Percentiles rank a stretch among this genome's conserved stretches.
Evolutionary conservation across 768 basidiomycete genomes (phyloP).

Genomic region (Naematelia encephala): DNA sequence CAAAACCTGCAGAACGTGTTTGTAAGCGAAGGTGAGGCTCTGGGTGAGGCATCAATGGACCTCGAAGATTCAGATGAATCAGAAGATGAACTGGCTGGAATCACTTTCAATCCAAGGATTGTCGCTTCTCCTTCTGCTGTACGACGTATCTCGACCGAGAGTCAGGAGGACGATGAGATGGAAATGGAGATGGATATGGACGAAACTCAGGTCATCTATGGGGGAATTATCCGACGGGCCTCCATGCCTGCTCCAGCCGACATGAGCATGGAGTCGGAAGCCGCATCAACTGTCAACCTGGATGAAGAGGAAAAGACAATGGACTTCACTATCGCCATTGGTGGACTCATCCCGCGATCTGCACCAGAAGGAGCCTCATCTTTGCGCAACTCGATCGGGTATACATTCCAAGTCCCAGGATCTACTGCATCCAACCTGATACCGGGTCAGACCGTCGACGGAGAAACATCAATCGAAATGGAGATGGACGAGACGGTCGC

Average conservation of each 20-base stretch:
- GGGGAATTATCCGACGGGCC: constrained; percentile 27
- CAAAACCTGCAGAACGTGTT: constrained; percentile 18
- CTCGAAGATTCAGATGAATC: constrained; percentile 33
- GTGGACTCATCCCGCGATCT: constrained; percentile 43
- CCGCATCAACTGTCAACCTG: neutral
- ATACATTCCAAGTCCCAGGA: constrained; percentile 25
- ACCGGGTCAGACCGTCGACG: constrained; percentile 34
- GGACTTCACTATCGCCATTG: constrained; percentile 51
- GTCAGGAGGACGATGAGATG: neutral
- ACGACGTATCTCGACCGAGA: neutral
- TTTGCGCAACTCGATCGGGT: constrained; percentile 42
- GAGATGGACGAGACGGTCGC: constrained; percentile 52
- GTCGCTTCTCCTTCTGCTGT: neutral
- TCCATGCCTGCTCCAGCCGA: constrained; percentile 23
- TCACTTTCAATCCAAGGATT: neutral
- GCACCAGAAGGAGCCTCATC: constrained; percentile 44
- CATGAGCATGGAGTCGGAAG: constrained; percentile 9
- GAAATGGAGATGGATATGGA: constrained; percentile 46
- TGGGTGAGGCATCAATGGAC: constrained; percentile 41
- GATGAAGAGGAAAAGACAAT: constrained; percentile 43
- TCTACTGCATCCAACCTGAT: constrained; percentile 6
- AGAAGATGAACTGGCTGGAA: constrained; percentile 7
- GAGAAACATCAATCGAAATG: constrained; percentile 32
- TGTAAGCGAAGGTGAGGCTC: constrained; percentile 15
- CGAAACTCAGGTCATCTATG: constrained; percentile 39